Percentiles rank a stretch among this genome's conserved stretches.
These are phyloP conservation scores for Zea mays DNA, from an alignment of 176 grass and related monocot species.

Conservation along the genomic window DNA sequence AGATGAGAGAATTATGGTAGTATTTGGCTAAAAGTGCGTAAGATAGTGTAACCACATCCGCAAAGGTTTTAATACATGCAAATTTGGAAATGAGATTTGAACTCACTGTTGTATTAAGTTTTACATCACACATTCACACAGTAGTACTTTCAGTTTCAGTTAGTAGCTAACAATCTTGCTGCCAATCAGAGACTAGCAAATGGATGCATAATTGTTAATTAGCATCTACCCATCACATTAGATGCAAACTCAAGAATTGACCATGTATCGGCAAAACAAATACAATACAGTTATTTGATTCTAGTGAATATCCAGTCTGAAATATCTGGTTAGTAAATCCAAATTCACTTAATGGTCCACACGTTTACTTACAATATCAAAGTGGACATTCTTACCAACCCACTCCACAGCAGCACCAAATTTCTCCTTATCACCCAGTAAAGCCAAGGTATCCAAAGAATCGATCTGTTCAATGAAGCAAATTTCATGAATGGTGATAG, in stretches of 20 bases:
- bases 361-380: constrained; percentile 89
- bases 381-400: constrained; percentile 85
- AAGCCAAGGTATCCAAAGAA: constrained; percentile 90
- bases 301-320: constrained; percentile 1
- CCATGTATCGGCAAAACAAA: background rate
- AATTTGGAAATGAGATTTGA: constrained; percentile 14
- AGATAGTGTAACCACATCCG: background rate
- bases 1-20: background rate
- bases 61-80: background rate
- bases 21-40: background rate
- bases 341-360: constrained; percentile 33
- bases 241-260: background rate
- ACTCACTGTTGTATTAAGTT: background rate
- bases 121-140: constrained; percentile 10
- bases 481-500: constrained; percentile 24
- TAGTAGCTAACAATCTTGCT: constrained; percentile 23
- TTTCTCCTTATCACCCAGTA: constrained; percentile 78
- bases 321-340: constrained; percentile 26
- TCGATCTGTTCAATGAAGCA: constrained; percentile 63
- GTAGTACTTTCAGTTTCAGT: constrained; percentile 21
- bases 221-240: background rate
- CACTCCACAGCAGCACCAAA: constrained; percentile 84
- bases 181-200: constrained; percentile 13
- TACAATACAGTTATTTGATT: background rate
- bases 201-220: constrained; percentile 12